A percentile compares a stretch with the other conserved stretches of the same genome.
phyloP scores from a whole-genome alignment of 345 rosid genomes.

The Limnanthes douglasii region DNA sequence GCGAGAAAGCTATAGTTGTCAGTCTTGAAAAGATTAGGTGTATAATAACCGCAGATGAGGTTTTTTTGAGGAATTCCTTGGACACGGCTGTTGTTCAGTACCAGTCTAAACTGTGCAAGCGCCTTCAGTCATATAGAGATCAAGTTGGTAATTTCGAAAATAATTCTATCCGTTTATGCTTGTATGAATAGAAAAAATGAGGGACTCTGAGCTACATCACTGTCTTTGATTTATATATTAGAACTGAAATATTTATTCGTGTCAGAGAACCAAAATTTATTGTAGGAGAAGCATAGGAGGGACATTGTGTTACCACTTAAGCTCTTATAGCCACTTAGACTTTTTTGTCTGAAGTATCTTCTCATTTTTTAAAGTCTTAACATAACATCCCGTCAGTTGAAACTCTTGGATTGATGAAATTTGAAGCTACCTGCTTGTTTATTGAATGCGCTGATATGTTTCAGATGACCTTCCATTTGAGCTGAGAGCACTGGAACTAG shows the following conservation, averaged over 20 bases:
- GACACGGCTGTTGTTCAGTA: constrained; percentile 65
- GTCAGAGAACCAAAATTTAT: too few species aligned
- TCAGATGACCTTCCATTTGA: constrained; percentile 97
- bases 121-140: constrained; percentile 51
- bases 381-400: background rate
- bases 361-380: background rate
- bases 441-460: too few species aligned
- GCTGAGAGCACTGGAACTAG: constrained; percentile 84
- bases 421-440: constrained; percentile 1
- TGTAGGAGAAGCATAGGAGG: background rate
- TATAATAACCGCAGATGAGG: constrained; percentile 90
- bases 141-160: constrained; percentile 35
- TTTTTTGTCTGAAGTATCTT: background rate
- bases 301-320: background rate
- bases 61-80: constrained; percentile 76
- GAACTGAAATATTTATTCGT: too few species aligned
- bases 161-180: background rate
- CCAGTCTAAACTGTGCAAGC: constrained; percentile 68
- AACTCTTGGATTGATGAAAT: background rate
- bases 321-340: background rate
- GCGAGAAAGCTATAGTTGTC: constrained; percentile 90
- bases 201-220: too few species aligned
- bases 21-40: constrained; percentile 92
- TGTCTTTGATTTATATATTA: too few species aligned
- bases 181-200: too few species aligned